Evolutionary conservation across 2,329 filamentous ascomycete genomes (phyloP).

Genomic region (Colletotrichum tabaci): DNA sequence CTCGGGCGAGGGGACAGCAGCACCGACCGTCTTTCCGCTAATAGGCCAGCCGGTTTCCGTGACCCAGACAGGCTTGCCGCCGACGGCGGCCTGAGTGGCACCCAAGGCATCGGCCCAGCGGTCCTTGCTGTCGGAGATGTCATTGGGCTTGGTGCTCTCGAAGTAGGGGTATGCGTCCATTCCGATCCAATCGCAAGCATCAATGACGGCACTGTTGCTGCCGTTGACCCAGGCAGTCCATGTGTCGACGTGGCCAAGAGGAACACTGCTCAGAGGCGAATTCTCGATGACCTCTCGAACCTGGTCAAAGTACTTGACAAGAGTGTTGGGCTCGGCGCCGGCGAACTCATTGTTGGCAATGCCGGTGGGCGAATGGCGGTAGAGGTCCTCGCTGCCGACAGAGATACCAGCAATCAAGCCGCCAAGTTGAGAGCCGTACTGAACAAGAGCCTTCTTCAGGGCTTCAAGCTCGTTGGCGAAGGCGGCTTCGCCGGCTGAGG

Average conservation of each 20-base stretch:
- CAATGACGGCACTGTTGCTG: constrained; percentile 79
- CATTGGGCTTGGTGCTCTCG: constrained; percentile 78
- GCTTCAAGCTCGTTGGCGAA: constrained; percentile 83
- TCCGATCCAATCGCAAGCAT: constrained; percentile 83
- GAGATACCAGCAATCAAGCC: constrained; percentile 84
- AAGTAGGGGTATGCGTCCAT: constrained; percentile 91
- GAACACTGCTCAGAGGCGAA: constrained; percentile 70
- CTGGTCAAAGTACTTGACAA: constrained; percentile 80
- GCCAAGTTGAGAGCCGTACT: constrained; percentile 78
- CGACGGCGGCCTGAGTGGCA: constrained; percentile 70
- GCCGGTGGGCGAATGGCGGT: constrained; percentile 82
- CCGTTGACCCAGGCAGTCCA: constrained; percentile 85
- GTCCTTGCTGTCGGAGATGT: constrained; percentile 72
- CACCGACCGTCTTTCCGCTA: constrained; percentile 73
- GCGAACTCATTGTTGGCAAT: constrained; percentile 72
- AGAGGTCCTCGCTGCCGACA: constrained; percentile 89
- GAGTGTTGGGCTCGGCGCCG: constrained; percentile 73
- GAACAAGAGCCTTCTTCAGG: constrained; percentile 76
- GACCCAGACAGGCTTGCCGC: constrained; percentile 84
- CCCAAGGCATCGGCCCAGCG: constrained; percentile 79
- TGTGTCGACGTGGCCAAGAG: constrained; percentile 90
- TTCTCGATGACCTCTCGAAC: constrained; percentile 75
- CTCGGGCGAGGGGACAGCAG: constrained; percentile 72
- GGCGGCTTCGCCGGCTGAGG: constrained; percentile 73
- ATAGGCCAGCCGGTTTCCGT: constrained; percentile 93